Conservation (phyloP, 106 monocot genomes). For the Dendrobium officinale region DNA sequence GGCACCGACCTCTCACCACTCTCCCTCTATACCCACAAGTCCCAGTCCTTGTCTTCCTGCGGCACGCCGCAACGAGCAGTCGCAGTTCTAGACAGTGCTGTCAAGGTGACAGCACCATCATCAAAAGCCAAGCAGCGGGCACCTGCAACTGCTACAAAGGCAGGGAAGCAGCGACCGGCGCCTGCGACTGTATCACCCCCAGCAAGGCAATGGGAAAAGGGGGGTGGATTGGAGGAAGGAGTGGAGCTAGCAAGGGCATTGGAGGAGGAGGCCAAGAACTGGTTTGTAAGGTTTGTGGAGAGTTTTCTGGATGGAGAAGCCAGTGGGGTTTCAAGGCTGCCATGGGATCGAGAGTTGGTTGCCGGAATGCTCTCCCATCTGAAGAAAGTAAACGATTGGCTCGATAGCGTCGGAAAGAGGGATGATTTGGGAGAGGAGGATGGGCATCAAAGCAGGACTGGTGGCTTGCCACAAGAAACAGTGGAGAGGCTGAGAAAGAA, state of each 20-base stretch:
- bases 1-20: slow-evolving; percentile 54
- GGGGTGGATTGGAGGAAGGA: slow-evolving; percentile 53
- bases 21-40: slow-evolving; percentile 39
- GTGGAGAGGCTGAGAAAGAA: slow-evolving; percentile 75
- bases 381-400: slow-evolving; percentile 93
- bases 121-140: slow-evolving; percentile 1
- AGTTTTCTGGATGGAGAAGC: slow-evolving; percentile 68
- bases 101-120: slow-evolving; percentile 13
- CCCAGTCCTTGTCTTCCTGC: slow-evolving; percentile 5
- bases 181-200: slow-evolving; percentile 13
- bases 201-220: slow-evolving; percentile 44
- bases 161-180: slow-evolving; percentile 5
- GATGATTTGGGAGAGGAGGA: slow-evolving; percentile 10
- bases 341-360: slow-evolving; percentile 41
- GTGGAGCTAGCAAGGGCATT: slow-evolving; percentile 43
- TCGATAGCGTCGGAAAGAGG: slow-evolving; percentile 18
- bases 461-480: slow-evolving; percentile 34
- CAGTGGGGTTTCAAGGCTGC: slow-evolving; percentile 10
- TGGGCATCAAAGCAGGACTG: neutral
- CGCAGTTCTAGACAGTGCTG: slow-evolving; percentile 35
- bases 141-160: slow-evolving; percentile 22
- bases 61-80: slow-evolving; percentile 12
- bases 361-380: slow-evolving; percentile 83
- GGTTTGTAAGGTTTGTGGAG: slow-evolving; percentile 89
- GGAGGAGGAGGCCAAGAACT: slow-evolving; percentile 44